phyloP scores from a whole-genome alignment of 2,329 filamentous ascomycete genomes.

The Pyrenochaeta sp. region DNA sequence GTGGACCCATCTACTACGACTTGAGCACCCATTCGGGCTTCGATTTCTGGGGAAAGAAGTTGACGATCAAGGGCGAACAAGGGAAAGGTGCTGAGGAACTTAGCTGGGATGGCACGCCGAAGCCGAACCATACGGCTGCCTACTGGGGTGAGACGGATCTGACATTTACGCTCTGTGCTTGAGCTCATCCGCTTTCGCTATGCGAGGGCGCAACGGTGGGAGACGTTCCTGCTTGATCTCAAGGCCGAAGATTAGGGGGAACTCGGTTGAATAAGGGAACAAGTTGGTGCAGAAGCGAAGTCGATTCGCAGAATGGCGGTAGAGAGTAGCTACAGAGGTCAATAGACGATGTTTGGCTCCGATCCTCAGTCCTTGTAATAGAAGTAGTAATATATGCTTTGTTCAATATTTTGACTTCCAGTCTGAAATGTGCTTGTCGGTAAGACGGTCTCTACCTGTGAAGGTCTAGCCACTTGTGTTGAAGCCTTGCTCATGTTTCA shows the following conservation, averaged over 20 bases:
- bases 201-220: not conserved
- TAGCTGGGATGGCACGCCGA: slow-evolving; percentile 26
- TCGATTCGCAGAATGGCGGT: not conserved
- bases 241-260: not conserved
- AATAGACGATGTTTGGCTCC: not conserved
- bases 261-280: not conserved
- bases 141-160: slow-evolving; percentile 27
- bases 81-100: slow-evolving; percentile 14
- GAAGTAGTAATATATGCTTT: not conserved
- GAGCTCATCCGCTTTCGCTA: not conserved
- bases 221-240: not conserved
- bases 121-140: slow-evolving; percentile 13
- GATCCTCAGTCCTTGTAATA: not conserved
- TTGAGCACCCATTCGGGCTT: slow-evolving; percentile 28
- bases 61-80: slow-evolving; percentile 20
- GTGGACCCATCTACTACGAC: slow-evolving; percentile 33
- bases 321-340: not conserved
- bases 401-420: not conserved
- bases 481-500: too few species aligned
- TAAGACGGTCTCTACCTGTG: too few species aligned
- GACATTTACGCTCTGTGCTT: slow-evolving; percentile 27
- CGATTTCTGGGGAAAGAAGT: slow-evolving; percentile 28
- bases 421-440: not conserved
- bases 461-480: too few species aligned
- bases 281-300: not conserved